Percentiles rank a stretch among this genome's conserved stretches.
These are phyloP conservation scores for Oldenlandia corymbosa DNA, from an alignment of 257 asterid genomes.

Conservation along the genomic window DNA sequence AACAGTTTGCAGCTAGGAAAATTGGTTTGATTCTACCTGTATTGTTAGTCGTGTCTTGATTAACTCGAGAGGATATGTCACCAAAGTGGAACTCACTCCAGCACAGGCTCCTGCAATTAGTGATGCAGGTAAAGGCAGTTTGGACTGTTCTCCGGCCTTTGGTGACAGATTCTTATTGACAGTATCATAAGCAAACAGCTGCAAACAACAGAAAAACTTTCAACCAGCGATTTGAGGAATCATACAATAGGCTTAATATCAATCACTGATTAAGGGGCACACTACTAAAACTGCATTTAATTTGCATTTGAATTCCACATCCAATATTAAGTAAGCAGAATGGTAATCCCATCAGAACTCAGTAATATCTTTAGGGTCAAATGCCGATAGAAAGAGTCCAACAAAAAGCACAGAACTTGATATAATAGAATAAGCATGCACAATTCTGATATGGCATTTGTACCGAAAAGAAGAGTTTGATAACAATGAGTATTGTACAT, in stretches of 20 bases:
- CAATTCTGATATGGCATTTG: neutral
- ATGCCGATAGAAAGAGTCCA: neutral
- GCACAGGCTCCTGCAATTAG: slow-evolving; percentile 93
- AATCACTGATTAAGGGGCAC: neutral
- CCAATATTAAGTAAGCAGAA: neutral
- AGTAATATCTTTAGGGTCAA: neutral
- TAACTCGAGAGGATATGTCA: slow-evolving; percentile 92
- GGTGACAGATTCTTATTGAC: slow-evolving; percentile 74
- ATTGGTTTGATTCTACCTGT: slow-evolving; percentile 47
- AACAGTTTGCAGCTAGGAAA: neutral
- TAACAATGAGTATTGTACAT: no score
- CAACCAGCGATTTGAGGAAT: neutral
- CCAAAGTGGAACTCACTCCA: slow-evolving; percentile 85
- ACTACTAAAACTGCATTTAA: neutral
- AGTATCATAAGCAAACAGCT: slow-evolving; percentile 87
- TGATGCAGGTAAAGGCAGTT: slow-evolving; percentile 73
- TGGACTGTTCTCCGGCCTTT: slow-evolving; percentile 55
- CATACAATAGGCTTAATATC: neutral
- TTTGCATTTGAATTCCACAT: neutral
- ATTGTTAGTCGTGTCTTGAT: slow-evolving; percentile 89
- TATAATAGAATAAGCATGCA: neutral
- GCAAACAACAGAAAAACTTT: slow-evolving; percentile 16
- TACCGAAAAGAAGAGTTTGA: neutral
- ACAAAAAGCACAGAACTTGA: neutral
- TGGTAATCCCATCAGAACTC: neutral